phyloP scores from a whole-genome alignment of 768 basidiomycete genomes.

The Leccinum pellstonianum region DNA sequence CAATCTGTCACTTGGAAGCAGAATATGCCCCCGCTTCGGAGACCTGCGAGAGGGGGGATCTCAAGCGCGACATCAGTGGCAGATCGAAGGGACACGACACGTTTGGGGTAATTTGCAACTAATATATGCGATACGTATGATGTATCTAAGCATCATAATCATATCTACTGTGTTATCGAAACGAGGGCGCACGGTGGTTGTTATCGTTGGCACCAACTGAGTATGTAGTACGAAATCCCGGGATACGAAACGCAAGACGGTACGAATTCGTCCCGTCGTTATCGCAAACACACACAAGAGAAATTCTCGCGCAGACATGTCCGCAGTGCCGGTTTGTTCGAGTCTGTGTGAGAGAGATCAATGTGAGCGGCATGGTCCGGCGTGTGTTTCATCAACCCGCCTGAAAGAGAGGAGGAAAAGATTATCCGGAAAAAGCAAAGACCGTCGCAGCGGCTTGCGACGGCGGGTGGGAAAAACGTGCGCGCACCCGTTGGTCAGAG shows the following conservation, averaged over 20 bases:
- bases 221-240: not conserved
- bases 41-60: not conserved
- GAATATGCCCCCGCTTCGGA: not conserved
- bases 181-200: constrained; percentile 12
- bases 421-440: not conserved
- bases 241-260: not conserved
- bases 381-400: not conserved
- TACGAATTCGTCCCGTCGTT: constrained; percentile 4
- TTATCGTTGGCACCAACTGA: not conserved
- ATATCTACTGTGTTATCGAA: constrained; percentile 1
- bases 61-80: not conserved
- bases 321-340: not conserved
- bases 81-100: not conserved
- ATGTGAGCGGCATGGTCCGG: not conserved
- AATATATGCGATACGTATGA: not conserved
- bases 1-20: not conserved
- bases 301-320: not conserved
- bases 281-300: constrained; percentile 7
- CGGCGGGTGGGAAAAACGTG: not conserved
- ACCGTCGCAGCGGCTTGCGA: not conserved
- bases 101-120: not conserved
- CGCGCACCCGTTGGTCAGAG: not conserved
- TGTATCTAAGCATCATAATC: not conserved
- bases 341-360: constrained; percentile 16
- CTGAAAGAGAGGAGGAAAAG: not conserved